Percentiles rank a stretch among this genome's conserved stretches.
Conservation (phyloP, 169 alveolate species). For the Plasmodium blacklocki region DNA sequence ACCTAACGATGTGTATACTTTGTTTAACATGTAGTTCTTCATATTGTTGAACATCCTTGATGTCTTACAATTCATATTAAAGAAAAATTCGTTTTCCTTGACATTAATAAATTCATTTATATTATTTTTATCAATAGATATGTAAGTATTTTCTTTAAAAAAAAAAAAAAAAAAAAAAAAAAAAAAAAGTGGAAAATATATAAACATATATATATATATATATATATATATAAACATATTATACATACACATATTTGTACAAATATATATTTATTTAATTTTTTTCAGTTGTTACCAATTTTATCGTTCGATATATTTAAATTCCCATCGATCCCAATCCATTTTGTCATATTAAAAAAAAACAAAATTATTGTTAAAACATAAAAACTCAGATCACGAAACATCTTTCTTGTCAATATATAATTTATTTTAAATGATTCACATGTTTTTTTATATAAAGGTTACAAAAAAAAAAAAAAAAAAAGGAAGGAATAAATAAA, state of each 20-base stretch:
- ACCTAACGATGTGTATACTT: conserved; percentile 18
- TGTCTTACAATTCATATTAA: conserved; percentile 27
- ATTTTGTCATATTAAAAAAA: conserved; percentile 35
- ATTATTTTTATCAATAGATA: conserved; percentile 28
- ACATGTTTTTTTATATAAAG: conserved; percentile 13
- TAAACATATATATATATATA: neutral
- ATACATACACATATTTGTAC: neutral
- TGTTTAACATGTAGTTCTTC: conserved; percentile 12
- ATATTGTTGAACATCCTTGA: conserved; percentile 17
- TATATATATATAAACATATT: neutral
- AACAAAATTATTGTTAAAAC: conserved; percentile 15
- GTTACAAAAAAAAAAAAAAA: neutral
- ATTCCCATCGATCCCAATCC: conserved; percentile 27
- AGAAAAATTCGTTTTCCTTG: conserved; percentile 33
- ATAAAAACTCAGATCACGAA: conserved; percentile 1
- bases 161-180: conserved; percentile 8
- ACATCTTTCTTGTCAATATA: conserved; percentile 33
- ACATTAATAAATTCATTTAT: conserved; percentile 39
- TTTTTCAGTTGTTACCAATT: conserved; percentile 21
- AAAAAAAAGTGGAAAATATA: neutral
- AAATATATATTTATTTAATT: neutral
- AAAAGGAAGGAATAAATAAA: neutral
- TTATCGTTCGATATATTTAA: conserved; percentile 20
- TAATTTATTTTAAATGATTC: conserved; percentile 3
- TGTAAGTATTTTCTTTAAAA: conserved; percentile 25